phyloP scores from a whole-genome alignment of 1,284 basidiomycete species.

The Moniliella sp. region DNA sequence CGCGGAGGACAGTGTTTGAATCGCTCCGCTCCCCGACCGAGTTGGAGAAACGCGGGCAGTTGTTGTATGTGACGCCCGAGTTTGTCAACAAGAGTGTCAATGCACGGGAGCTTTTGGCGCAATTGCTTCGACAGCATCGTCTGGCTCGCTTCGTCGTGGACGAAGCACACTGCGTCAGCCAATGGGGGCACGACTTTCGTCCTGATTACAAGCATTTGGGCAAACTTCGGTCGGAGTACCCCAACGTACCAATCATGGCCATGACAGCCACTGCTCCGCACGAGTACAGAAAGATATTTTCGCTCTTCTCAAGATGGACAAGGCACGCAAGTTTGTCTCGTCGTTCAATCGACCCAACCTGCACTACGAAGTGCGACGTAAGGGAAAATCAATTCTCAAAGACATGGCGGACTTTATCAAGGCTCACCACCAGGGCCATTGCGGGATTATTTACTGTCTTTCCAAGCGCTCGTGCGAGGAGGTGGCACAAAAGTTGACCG shows the following conservation, averaged over 20 bases:
- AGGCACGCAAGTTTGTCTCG: conserved; percentile 42
- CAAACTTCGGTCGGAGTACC: conserved; percentile 50
- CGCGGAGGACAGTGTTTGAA: conserved; percentile 35
- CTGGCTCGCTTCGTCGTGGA: conserved; percentile 71
- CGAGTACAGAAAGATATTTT: conserved; percentile 61
- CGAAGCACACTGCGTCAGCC: conserved; percentile 73
- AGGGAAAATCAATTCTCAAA: conserved; percentile 39
- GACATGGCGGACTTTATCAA: conserved; percentile 58
- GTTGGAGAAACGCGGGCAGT: conserved; percentile 36
- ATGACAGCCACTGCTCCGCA: conserved; percentile 76
- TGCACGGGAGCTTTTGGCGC: conserved; percentile 43
- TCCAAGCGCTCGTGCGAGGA: conserved; percentile 55
- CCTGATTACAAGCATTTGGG: conserved; percentile 41
- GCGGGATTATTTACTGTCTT: conserved; percentile 71
- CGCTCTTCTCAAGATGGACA: conserved; percentile 44
- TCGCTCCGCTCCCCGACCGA: conserved; percentile 32
- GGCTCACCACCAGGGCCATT: conserved; percentile 42
- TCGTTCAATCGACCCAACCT: conserved; percentile 87
- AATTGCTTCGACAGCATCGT: conserved; percentile 42
- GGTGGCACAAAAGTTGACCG: conserved; percentile 47
- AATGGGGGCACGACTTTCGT: conserved; percentile 67
- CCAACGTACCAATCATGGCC: conserved; percentile 71
- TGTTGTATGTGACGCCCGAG: conserved; percentile 88
- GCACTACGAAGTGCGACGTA: conserved; percentile 48
- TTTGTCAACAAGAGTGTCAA: conserved; percentile 35